Base-by-base conservation (phyloP, 1,284 basidiomycete species). In the Cutaneotrichosporon cyanovorans region DNA sequence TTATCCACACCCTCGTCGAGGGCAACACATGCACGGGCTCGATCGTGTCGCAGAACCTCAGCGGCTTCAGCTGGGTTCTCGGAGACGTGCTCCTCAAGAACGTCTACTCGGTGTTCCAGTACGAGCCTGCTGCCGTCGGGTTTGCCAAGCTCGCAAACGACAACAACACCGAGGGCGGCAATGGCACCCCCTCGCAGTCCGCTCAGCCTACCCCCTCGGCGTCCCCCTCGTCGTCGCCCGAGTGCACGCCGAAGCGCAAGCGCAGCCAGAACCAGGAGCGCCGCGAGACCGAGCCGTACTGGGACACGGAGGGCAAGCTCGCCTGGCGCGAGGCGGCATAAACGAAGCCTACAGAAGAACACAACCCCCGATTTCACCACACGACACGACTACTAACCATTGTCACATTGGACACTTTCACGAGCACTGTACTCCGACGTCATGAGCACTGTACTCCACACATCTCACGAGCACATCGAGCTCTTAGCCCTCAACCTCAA, bases 91-190 rank as follows among this genome's bases (percentile, higher is more conserved):
- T 64, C 28, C 40, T 77, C 76, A 95, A 92, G 79, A 92, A 90
- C 61, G 86, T 89, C 0, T 93, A 90, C 72, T 82, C 85, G 0
- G 84, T 89, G 4, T 91, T 83, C 74, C 78, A 85, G 30, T 84
- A 81, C 55, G 69, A 74, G 20, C 85, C 87, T 0, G 69, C 84
- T 0, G 81, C 86, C 2, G 80, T 92, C 41, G 89, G 90, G 0
- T 91, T 92, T 61, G 89, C 89, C 6, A 48, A 73, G 18, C 55
- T 70, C 33, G 21, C 20, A 15, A 18, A 35, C 20, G 11, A 42
- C 31, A n/a, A 22, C 21, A 35, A 35, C 40, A 18, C 32, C 14
- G 22, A 41, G 28, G 23, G n/a, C 20, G 28, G 30, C 39, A 32
- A 40, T 14, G 25, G 28, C 16, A 40, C 39, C 4, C 8, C 2